Conservation (phyloP, 768 basidiomycete genomes). For the Lentinula lateritia region DNA sequence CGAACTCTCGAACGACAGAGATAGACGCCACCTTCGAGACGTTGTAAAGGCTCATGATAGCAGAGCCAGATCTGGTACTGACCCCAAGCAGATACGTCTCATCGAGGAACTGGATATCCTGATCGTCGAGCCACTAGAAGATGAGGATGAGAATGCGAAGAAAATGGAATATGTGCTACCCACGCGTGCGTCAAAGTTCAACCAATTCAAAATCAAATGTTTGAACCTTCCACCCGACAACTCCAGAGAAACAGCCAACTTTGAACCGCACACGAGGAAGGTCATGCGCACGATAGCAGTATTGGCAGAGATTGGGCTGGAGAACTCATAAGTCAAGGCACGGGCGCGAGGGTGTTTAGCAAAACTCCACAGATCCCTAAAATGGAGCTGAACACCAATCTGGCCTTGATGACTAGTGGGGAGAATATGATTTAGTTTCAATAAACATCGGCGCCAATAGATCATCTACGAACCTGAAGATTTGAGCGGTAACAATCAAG, state of each 20-base stretch:
- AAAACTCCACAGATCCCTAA: slow-evolving; percentile 52
- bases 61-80: slow-evolving; percentile 27
- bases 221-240: slow-evolving; percentile 33
- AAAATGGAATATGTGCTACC: slow-evolving; percentile 2
- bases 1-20: slow-evolving; percentile 43
- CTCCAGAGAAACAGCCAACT: slow-evolving; percentile 36
- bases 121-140: slow-evolving; percentile 44
- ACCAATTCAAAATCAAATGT: slow-evolving; percentile 48
- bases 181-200: slow-evolving; percentile 41
- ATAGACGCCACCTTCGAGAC: slow-evolving; percentile 37
- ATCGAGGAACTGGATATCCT: slow-evolving; percentile 41
- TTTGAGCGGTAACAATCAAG: slow-evolving; percentile 38
- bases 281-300: slow-evolving; percentile 24
- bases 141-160: slow-evolving; percentile 3
- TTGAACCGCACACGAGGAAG: slow-evolving; percentile 36
- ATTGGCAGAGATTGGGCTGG: slow-evolving; percentile 27
- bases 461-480: slow-evolving; percentile 27
- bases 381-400: slow-evolving; percentile 40
- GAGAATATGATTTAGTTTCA: neutral
- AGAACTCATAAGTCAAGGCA: slow-evolving; percentile 35
- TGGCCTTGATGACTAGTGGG: slow-evolving; percentile 29
- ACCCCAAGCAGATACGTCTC: slow-evolving; percentile 38
- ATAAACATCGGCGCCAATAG: neutral
- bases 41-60: slow-evolving; percentile 41
- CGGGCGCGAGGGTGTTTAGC: slow-evolving; percentile 45